Conservation (phyloP, 1,139 yeast species). For the Pneumocystis jirovecii region DNA sequence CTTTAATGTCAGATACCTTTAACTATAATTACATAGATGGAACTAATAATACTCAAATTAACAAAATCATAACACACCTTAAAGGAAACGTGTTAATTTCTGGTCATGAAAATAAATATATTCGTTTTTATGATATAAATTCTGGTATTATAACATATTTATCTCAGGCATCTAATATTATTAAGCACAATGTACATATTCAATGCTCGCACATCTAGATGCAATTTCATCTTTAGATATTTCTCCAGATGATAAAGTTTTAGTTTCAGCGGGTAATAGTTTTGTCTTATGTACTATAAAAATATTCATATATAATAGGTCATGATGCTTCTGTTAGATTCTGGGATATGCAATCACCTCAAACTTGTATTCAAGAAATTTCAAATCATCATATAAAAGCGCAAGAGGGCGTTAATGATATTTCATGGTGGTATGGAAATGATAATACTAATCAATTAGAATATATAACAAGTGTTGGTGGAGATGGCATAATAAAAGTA, state of each 20-base stretch:
- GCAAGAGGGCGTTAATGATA: not conserved
- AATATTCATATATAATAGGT: not conserved
- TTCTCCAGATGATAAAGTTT: not conserved
- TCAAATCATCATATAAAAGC: conserved; percentile 1
- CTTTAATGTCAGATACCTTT: not conserved
- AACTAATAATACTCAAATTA: not conserved
- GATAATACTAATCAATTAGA: not conserved
- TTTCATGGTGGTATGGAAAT: not conserved
- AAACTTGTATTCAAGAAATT: not conserved
- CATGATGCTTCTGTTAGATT: conserved; percentile 1
- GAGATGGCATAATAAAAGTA: not conserved
- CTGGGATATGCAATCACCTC: not conserved
- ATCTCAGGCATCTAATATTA: not conserved
- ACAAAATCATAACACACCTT: not conserved
- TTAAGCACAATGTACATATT: conserved; percentile 2
- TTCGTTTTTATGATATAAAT: conserved; percentile 1
- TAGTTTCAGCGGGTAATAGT: not conserved
- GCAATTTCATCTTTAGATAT: conserved; percentile 1
- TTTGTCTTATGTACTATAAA: not conserved
- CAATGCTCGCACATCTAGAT: not conserved
- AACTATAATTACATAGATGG: not conserved
- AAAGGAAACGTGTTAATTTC: not conserved
- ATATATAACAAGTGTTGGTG: conserved; percentile 1
- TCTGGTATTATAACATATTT: not conserved
- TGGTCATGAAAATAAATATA: conserved; percentile 1